Conservation (phyloP, 1,139 yeast genomes). For the Scheffersomyces insectosa region DNA sequence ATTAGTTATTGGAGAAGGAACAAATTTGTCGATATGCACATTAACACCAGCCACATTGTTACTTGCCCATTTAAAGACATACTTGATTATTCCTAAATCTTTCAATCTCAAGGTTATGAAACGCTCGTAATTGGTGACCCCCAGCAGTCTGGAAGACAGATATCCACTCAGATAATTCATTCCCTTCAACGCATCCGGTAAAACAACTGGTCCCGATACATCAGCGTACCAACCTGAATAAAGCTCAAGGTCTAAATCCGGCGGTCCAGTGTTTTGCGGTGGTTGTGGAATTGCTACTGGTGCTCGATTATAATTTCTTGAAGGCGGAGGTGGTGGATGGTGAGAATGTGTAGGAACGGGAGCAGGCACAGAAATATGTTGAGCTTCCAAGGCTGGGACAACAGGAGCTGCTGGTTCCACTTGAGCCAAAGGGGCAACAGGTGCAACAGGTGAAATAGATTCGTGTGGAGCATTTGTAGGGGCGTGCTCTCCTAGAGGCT, state of each 20-base stretch:
- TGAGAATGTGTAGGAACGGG: conserved; percentile 15
- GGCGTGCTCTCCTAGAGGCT: neutral
- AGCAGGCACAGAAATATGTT: conserved; percentile 7
- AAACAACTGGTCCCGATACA: conserved; percentile 15
- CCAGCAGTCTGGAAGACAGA: conserved; percentile 7
- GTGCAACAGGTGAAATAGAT: neutral
- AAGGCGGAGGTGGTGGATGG: conserved; percentile 42
- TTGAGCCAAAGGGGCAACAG: conserved; percentile 1
- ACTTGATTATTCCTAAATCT: conserved; percentile 52
- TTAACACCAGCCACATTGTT: conserved; percentile 18
- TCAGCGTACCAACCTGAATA: conserved; percentile 48
- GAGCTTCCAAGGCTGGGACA: conserved; percentile 8
- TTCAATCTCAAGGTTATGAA: conserved; percentile 39
- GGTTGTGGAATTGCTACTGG: conserved; percentile 16
- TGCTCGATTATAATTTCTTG: conserved; percentile 30
- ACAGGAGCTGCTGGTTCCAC: neutral
- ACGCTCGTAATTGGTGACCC: conserved; percentile 16
- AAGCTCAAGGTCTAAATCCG: conserved; percentile 43
- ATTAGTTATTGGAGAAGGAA: conserved; percentile 50
- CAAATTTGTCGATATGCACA: conserved; percentile 35
- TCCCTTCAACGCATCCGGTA: conserved; percentile 41
- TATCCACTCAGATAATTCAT: conserved; percentile 34
- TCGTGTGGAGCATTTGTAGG: neutral
- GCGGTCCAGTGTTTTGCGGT: conserved; percentile 22
- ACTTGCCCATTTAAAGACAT: conserved; percentile 50